A percentile compares a stretch with the other conserved stretches of the same genome.
Evolutionary conservation across 306 rosid species (phyloP).

Genomic region (Fragaria vesca): DNA sequence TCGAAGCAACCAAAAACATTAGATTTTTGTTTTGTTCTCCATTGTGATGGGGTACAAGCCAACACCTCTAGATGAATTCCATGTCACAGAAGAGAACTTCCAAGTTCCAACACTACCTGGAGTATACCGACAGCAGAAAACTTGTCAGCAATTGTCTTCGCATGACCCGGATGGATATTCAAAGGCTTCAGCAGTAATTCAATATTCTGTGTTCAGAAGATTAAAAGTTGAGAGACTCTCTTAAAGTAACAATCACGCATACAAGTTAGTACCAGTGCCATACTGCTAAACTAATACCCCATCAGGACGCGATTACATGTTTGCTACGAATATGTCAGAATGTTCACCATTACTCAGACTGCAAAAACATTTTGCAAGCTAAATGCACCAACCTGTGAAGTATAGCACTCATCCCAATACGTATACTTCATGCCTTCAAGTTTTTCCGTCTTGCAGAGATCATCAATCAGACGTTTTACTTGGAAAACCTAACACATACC

Average conservation of each 20-base stretch:
- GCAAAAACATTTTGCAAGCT: not conserved
- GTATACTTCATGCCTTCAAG: constrained; percentile 61
- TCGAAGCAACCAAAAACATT: not conserved
- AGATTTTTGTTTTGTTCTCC: not conserved
- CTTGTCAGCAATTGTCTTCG: constrained; percentile 72
- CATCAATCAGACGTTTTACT: constrained; percentile 62
- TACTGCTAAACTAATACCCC: not conserved
- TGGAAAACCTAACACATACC: constrained; percentile 37
- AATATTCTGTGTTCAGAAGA: constrained; percentile 47
- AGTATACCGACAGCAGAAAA: constrained; percentile 97
- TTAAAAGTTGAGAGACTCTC: constrained; percentile 13
- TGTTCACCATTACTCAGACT: not conserved
- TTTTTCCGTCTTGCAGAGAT: constrained; percentile 48
- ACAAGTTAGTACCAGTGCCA: not conserved
- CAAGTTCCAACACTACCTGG: constrained; percentile 43
- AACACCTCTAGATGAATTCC: not conserved
- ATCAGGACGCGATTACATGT: too few relatives aligned
- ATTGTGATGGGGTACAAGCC: not conserved
- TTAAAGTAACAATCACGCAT: not conserved
- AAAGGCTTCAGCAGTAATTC: constrained; percentile 61
- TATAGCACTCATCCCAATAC: constrained; percentile 76
- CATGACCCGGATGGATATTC: constrained; percentile 39
- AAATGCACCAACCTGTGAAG: constrained; percentile 61
- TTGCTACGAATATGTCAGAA: not conserved
- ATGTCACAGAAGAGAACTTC: not conserved